Base-by-base conservation (phyloP, 2,329 filamentous ascomycete genomes). In the Penicillium sp. region DNA sequence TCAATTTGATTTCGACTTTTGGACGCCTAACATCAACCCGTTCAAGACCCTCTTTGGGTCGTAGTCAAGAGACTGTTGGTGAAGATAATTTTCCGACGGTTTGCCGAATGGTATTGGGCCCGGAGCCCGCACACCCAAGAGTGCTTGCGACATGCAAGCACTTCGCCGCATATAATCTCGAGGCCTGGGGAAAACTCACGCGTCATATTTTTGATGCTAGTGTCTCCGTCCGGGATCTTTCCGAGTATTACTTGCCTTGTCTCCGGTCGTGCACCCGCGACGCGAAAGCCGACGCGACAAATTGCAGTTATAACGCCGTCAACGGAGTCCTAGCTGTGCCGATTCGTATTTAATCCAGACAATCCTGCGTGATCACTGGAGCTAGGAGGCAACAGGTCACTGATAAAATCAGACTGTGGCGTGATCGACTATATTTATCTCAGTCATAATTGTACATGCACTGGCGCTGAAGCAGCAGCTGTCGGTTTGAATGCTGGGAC, bases 391-490 rank as follows among this genome's bases (percentile, higher is more conserved):
- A 2, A 75, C 81, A 23, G 76, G 82, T 47, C 79, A 86, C 57
- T 86, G 81, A 76, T 88, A 31, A 83, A 81, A 1, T 80, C 77
- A 34, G 85, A 87, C 62, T 88, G 85, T 59, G 82, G 83, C 47
- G 81, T 85, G 0, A 73, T 87, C 1, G 67, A 77, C 28, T 78
- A 85, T 59, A 77, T 86, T 57, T 82, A 73, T 54, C 65, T 70
- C 15, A 72, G 72, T 8, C 78, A 85, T 59, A 75, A 85, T 52
- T 81, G 73, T 54, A 67, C 71, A 2, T 63, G 65, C 2, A 74
- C 73, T 36, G 63, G 69, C 21, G 72, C 73, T 54, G 64, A 73
- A 43, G 76, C 75, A 13, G 75, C 72, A 1, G 78, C 77, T 1
- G 70, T 73, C 15, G 67, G 75, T 9, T 62, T 81, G 23, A 77